Evolutionary conservation across 805 yeast species (phyloP).

Genomic region (Pichia membranifaciens): DNA sequence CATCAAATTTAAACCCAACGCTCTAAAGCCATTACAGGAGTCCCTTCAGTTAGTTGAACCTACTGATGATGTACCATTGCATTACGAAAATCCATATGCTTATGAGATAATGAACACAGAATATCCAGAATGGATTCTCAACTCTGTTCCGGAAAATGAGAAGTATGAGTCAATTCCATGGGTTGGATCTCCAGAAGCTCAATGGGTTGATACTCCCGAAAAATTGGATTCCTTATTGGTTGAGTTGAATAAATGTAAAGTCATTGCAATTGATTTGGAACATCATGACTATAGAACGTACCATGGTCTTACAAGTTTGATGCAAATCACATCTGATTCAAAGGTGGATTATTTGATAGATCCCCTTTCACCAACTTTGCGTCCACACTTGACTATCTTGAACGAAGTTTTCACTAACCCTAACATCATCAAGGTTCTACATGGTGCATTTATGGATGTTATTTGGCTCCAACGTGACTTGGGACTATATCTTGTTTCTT

Average conservation of each 20-base stretch:
- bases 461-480: slow-evolving; percentile 95
- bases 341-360: slow-evolving; percentile 75
- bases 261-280: slow-evolving; percentile 89
- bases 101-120: slow-evolving; percentile 64
- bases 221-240: slow-evolving; percentile 49
- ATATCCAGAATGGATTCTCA: slow-evolving; percentile 57
- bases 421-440: slow-evolving; percentile 75
- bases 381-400: slow-evolving; percentile 62
- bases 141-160: slow-evolving; percentile 35
- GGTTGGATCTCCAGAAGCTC: slow-evolving; percentile 41
- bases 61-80: slow-evolving; percentile 43
- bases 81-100: slow-evolving; percentile 76
- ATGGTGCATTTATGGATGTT: slow-evolving; percentile 96
- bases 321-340: slow-evolving; percentile 80
- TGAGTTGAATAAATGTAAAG: slow-evolving; percentile 45
- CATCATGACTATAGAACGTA: slow-evolving; percentile 92
- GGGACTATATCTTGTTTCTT: slow-evolving; percentile 81
- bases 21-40: slow-evolving; percentile 51
- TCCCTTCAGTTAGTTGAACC: slow-evolving; percentile 35
- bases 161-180: slow-evolving; percentile 49
- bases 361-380: slow-evolving; percentile 54
- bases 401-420: slow-evolving; percentile 83
- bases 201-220: slow-evolving; percentile 64
- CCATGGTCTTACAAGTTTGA: slow-evolving; percentile 82
- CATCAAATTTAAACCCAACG: slow-evolving; percentile 66